A percentile compares a stretch with the other conserved stretches of the same genome.
Evolutionary conservation across 495 filamentous ascomycete species (phyloP).

Genomic region (Daldinia concentrica): DNA sequence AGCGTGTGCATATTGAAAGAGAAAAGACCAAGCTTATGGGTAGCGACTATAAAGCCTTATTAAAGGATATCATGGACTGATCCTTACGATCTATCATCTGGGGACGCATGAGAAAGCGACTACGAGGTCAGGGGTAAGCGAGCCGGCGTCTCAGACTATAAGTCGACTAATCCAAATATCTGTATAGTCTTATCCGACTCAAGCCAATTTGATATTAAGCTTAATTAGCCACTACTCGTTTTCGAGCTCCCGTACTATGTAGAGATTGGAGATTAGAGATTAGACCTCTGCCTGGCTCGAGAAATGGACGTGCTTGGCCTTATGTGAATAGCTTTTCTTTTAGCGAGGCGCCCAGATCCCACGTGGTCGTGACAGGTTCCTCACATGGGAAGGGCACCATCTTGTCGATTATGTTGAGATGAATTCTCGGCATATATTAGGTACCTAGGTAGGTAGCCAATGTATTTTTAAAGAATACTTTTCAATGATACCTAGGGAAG

Average conservation of each 20-base stretch:
- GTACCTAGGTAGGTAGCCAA: no score
- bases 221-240: not conserved
- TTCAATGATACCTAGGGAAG: not conserved
- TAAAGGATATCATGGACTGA: not conserved
- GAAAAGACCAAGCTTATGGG: not conserved
- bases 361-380: not conserved
- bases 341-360: not conserved
- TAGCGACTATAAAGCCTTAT: not conserved
- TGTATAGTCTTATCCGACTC: not conserved
- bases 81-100: not conserved
- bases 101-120: not conserved
- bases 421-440: not conserved
- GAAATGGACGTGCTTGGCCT: not conserved
- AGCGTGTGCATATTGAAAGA: not conserved
- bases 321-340: not conserved
- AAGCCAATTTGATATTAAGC: not conserved
- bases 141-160: not conserved
- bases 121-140: not conserved
- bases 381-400: not conserved
- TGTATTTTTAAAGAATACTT: not conserved
- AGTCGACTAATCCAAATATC: not conserved
- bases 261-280: not conserved
- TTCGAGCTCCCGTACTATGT: not conserved
- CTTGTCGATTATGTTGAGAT: not conserved
- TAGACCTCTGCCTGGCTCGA: not conserved